Percentiles rank a stretch among this genome's conserved stretches.
These are phyloP conservation scores for Strobilomyces echinocephalus DNA, from an alignment of 768 basidiomycete species.

Conservation along the genomic window DNA sequence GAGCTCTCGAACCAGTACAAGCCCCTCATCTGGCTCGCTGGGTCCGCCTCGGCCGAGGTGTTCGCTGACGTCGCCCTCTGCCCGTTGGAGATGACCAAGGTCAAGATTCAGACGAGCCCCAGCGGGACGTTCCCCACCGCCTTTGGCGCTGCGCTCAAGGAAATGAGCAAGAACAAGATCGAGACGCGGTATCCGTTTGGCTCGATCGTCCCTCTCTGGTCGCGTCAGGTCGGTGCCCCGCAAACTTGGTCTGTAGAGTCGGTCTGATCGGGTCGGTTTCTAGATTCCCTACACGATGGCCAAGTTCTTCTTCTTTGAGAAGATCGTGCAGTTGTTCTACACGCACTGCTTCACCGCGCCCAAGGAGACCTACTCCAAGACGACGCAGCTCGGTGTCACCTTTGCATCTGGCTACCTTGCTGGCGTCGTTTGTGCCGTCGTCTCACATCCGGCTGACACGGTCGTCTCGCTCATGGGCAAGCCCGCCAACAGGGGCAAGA, in stretches of 20 bases:
- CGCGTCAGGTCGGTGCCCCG: slow-evolving; percentile 58
- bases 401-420: slow-evolving; percentile 86
- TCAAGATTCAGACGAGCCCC: slow-evolving; percentile 81
- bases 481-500: slow-evolving; percentile 78
- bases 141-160: slow-evolving; percentile 64
- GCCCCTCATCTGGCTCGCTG: slow-evolving; percentile 87
- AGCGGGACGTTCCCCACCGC: slow-evolving; percentile 72
- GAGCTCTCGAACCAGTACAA: slow-evolving; percentile 77
- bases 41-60: slow-evolving; percentile 91
- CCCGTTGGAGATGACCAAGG: slow-evolving; percentile 91
- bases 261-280: background rate
- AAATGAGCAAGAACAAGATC: slow-evolving; percentile 61
- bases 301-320: slow-evolving; percentile 96
- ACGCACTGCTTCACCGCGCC: slow-evolving; percentile 79
- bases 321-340: slow-evolving; percentile 83
- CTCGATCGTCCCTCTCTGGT: slow-evolving; percentile 82
- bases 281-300: slow-evolving; percentile 99
- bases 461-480: slow-evolving; percentile 93
- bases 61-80: slow-evolving; percentile 96
- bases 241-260: too few species aligned
- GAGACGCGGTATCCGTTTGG: slow-evolving; percentile 85
- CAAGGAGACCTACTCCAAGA: slow-evolving; percentile 73
- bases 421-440: slow-evolving; percentile 92
- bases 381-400: slow-evolving; percentile 84
- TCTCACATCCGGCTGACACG: slow-evolving; percentile 95